A percentile compares a stretch with the other conserved stretches of the same genome.
Evolutionary conservation across 148 eudicot genomes (phyloP).

Genomic region (Rhododendron williamsianum): DNA sequence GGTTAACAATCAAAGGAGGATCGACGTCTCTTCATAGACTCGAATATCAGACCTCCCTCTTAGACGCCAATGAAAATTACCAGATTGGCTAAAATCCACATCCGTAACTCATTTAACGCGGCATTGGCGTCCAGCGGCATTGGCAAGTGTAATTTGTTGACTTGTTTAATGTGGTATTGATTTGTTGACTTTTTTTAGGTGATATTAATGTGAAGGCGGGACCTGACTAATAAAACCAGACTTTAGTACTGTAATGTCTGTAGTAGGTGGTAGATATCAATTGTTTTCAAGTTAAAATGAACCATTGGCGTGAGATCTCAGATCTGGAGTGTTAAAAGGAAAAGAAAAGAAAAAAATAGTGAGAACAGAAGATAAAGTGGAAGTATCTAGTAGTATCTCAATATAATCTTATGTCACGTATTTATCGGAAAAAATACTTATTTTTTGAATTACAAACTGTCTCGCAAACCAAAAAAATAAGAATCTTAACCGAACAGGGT

Average conservation of each 20-base stretch:
- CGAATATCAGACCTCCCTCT: too few species aligned
- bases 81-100: too few species aligned
- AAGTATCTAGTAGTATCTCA: too few species aligned
- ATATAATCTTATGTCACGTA: too few species aligned
- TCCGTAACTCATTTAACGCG: neutral
- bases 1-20: too few species aligned
- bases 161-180: neutral
- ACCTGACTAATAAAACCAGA: neutral
- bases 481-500: too few species aligned
- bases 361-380: too few species aligned
- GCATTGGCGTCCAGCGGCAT: neutral
- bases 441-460: too few species aligned
- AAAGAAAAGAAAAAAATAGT: too few species aligned
- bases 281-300: neutral
- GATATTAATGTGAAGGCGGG: neutral
- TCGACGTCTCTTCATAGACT: too few species aligned
- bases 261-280: neutral
- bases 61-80: neutral
- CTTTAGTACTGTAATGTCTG: neutral
- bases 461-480: too few species aligned
- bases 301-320: neutral
- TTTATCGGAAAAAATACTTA: too few species aligned
- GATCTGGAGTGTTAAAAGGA: neutral
- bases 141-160: neutral
- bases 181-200: neutral